phyloP scores from a whole-genome alignment of 768 basidiomycete species.

The Dacryopinax spathularia region DNA sequence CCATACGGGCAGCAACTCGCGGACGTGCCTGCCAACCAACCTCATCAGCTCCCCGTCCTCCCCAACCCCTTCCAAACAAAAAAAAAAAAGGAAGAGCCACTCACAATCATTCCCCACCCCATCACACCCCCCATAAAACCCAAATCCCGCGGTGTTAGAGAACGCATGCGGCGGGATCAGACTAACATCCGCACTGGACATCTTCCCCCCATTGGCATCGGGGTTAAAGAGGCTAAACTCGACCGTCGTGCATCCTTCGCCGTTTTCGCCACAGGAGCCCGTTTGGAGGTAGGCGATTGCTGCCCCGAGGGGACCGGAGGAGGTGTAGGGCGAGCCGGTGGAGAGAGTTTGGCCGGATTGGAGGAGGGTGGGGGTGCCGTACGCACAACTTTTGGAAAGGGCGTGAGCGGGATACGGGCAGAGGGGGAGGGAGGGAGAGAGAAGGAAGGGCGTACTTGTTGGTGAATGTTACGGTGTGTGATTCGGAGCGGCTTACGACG shows the following conservation, averaged over 20 bases:
- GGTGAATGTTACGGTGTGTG: too few species aligned
- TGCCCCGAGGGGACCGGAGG: conserved; percentile 21
- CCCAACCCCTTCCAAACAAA: too few species aligned
- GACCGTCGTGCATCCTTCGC: conserved; percentile 34
- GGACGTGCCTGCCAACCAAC: background rate
- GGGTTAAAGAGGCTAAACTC: conserved; percentile 38
- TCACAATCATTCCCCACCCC: background rate
- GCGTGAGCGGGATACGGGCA: too few species aligned
- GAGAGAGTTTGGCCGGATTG: conserved; percentile 28
- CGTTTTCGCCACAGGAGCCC: conserved; percentile 34
- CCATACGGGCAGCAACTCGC: background rate
- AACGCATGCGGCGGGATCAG: background rate
- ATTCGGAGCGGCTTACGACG: too few species aligned
- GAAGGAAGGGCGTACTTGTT: too few species aligned
- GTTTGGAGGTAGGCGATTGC: conserved; percentile 29
- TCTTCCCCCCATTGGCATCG: too few species aligned
- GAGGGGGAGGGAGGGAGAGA: too few species aligned
- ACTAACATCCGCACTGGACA: background rate
- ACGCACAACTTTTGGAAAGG: background rate
- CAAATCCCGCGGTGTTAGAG: background rate
- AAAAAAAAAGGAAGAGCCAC: too few species aligned
- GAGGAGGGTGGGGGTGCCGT: conserved; percentile 28
- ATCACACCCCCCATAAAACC: background rate
- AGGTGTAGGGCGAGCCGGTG: conserved; percentile 26
- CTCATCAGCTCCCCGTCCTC: background rate